Percentiles rank a stretch among this genome's conserved stretches.
These are phyloP conservation scores for Sporobolomyces pararoseus DNA, from an alignment of 768 basidiomycete species.

Conservation along the genomic window DNA sequence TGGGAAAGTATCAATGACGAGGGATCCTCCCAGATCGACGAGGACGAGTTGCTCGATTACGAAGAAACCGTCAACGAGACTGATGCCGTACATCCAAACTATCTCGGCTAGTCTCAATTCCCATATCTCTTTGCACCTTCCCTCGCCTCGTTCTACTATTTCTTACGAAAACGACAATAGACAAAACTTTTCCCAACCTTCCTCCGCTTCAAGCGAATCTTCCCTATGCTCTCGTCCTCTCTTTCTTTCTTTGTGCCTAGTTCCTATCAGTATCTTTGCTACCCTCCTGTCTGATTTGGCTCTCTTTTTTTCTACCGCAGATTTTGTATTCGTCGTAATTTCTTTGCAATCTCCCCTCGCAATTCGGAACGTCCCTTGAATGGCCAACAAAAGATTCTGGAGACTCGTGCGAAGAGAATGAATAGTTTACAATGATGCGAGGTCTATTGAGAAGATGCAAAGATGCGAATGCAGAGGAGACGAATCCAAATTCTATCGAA, in stretches of 20 bases:
- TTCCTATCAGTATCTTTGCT: no score
- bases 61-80: neutral
- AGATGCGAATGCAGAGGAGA: neutral
- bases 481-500: neutral
- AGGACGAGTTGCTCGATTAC: neutral
- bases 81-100: neutral
- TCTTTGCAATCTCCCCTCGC: neutral
- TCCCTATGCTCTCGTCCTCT: neutral
- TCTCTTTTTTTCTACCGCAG: neutral
- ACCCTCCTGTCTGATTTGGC: neutral
- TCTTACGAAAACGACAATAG: no score
- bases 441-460: constrained; percentile 3
- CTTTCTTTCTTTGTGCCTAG: neutral
- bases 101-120: neutral
- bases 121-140: neutral
- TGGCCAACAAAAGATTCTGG: no score
- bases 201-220: no score
- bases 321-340: neutral
- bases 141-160: neutral
- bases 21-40: no score
- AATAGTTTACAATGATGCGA: no score
- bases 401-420: no score
- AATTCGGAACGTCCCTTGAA: neutral
- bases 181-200: no score
- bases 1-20: neutral